These are phyloP conservation scores for Phytophthora megakarya DNA, from an alignment of 352 stramenopile genomes.

Conservation along the genomic window DNA sequence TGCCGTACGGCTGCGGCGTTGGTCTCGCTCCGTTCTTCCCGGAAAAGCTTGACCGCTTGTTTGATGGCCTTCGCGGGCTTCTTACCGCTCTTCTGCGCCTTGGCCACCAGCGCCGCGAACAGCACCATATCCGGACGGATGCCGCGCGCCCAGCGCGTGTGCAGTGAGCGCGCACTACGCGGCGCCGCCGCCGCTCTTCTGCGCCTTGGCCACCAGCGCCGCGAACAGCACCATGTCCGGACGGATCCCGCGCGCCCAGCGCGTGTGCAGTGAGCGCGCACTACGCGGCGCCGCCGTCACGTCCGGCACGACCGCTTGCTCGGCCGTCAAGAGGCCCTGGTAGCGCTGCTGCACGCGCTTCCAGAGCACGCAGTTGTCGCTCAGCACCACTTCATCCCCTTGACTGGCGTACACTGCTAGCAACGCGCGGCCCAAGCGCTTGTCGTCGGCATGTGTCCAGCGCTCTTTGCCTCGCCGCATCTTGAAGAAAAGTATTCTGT, in stretches of 20 bases:
- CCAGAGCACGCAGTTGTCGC: constrained; percentile 36
- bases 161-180: constrained; percentile 34
- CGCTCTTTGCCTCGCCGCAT: constrained; percentile 40
- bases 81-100: constrained; percentile 26
- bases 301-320: constrained; percentile 20
- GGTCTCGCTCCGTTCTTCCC: constrained; percentile 21
- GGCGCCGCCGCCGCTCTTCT: too few species aligned
- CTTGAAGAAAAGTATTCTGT: constrained; percentile 9
- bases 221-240: constrained; percentile 35
- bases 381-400: constrained; percentile 29
- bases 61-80: constrained; percentile 26
- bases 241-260: constrained; percentile 33
- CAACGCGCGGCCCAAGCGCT: constrained; percentile 31
- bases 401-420: constrained; percentile 31
- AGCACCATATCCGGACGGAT: constrained; percentile 34
- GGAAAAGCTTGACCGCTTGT: constrained; percentile 29
- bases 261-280: constrained; percentile 37
- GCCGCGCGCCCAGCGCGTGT: constrained; percentile 35
- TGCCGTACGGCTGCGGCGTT: constrained; percentile 32
- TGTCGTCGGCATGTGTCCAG: constrained; percentile 41
- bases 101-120: constrained; percentile 11
- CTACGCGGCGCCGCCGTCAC: constrained; percentile 21
- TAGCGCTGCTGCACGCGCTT: constrained; percentile 40
- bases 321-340: constrained; percentile 27
- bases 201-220: constrained; percentile 33